Evolutionary conservation across 1,284 basidiomycete species (phyloP).

Genomic region (Hemileia vastatrix): DNA sequence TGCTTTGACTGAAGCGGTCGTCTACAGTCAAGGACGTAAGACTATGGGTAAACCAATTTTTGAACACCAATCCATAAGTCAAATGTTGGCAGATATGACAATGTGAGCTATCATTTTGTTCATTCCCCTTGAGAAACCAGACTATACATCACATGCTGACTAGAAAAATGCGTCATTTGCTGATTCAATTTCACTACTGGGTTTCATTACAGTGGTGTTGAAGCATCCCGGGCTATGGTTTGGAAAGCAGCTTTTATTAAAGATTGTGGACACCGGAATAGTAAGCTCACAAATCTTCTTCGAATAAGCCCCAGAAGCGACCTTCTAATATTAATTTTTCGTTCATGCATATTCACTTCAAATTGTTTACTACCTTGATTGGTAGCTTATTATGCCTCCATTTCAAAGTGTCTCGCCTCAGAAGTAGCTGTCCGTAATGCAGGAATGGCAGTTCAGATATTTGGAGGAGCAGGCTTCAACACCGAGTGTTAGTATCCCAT

Average conservation of each 20-base stretch:
- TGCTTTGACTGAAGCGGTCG: slow-evolving; percentile 51
- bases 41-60: slow-evolving; percentile 54
- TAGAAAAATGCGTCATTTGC: background rate
- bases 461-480: slow-evolving; percentile 41
- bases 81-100: slow-evolving; percentile 54
- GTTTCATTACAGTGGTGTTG: slow-evolving; percentile 33
- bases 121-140: no score
- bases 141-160: no score
- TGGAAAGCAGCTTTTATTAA: slow-evolving; percentile 51
- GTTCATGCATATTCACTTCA: background rate
- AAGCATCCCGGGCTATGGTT: slow-evolving; percentile 49
- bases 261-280: slow-evolving; percentile 50
- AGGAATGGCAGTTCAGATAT: slow-evolving; percentile 49
- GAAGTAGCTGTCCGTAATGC: slow-evolving; percentile 48
- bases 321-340: background rate
- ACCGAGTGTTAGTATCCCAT: slow-evolving; percentile 20
- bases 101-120: slow-evolving; percentile 37
- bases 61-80: slow-evolving; percentile 52
- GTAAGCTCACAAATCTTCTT: slow-evolving; percentile 27
- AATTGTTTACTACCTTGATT: background rate
- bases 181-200: background rate
- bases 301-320: background rate
- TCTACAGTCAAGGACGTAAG: slow-evolving; percentile 51
- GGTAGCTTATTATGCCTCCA: slow-evolving; percentile 50
- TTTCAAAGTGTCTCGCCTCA: slow-evolving; percentile 51